Percentiles rank a stretch among this genome's conserved stretches.
Conservation (phyloP, 1,284 basidiomycete species). For the Cerrena zonata region DNA sequence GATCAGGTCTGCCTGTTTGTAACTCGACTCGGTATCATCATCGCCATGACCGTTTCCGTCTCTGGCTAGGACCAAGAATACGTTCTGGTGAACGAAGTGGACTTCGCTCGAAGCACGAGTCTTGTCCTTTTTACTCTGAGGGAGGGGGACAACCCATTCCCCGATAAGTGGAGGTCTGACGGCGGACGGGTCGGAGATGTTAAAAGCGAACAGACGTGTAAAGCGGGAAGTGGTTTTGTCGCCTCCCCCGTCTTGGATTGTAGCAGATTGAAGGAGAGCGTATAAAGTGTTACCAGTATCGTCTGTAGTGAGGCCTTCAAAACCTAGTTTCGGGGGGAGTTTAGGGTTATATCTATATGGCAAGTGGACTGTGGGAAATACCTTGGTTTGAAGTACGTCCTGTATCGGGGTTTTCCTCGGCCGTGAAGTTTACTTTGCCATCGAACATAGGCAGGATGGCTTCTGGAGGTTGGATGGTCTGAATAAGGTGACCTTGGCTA, state of each 20-base stretch:
- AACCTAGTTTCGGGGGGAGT: constrained; percentile 35
- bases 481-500: constrained; percentile 41
- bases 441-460: constrained; percentile 46
- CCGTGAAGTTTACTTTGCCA: constrained; percentile 54
- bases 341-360: neutral
- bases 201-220: constrained; percentile 54
- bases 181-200: constrained; percentile 34
- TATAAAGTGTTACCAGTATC: constrained; percentile 46
- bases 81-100: constrained; percentile 44
- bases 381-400: constrained; percentile 47
- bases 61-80: constrained; percentile 56
- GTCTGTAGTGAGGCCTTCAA: constrained; percentile 60
- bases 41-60: constrained; percentile 61
- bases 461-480: constrained; percentile 55
- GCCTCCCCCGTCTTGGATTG: constrained; percentile 57
- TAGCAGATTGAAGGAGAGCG: constrained; percentile 58
- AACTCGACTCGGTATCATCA: constrained; percentile 43
- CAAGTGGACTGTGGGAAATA: constrained; percentile 21
- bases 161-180: constrained; percentile 36
- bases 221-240: constrained; percentile 42
- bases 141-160: constrained; percentile 62
- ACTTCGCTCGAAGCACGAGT: constrained; percentile 53
- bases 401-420: constrained; percentile 43
- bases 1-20: constrained; percentile 55
- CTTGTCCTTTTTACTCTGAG: constrained; percentile 48